Conservation (phyloP, 2,329 filamentous ascomycete genomes). For the Aureobasidium sp. region DNA sequence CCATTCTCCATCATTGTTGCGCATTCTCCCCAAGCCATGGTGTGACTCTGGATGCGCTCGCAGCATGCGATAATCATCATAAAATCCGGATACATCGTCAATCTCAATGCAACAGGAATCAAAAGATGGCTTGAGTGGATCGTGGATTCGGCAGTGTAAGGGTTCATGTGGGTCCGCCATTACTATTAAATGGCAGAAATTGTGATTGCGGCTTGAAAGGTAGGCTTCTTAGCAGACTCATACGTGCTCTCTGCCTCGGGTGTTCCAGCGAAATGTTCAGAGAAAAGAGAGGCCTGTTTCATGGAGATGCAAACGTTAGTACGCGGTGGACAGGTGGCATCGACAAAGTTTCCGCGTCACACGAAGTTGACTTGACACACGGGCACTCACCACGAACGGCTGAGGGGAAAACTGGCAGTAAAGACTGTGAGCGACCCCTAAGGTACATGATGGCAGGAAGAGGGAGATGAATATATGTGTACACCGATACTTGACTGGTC, state of each 20-base stretch:
- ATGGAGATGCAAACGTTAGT: not conserved
- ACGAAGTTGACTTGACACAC: conserved; percentile 5
- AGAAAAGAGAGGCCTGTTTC: not conserved
- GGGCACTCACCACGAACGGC: conserved; percentile 12
- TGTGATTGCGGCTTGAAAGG: not conserved
- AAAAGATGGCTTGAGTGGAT: conserved; percentile 7
- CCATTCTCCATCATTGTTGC: not conserved
- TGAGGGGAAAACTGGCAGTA: conserved; percentile 3
- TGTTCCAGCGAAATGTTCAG: not conserved
- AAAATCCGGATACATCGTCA: not conserved
- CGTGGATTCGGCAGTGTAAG: not conserved
- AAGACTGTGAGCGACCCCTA: not conserved
- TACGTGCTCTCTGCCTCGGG: not conserved
- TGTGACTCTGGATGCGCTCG: not conserved
- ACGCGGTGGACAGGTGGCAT: conserved; percentile 10
- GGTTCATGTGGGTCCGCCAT: conserved; percentile 11
- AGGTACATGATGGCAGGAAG: not conserved
- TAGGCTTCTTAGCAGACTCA: conserved; percentile 13
- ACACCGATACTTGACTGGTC: conserved; percentile 10
- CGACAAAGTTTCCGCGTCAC: conserved; percentile 12
- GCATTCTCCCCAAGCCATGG: not conserved
- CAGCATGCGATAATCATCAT: not conserved
- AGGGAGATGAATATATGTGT: conserved; percentile 4
- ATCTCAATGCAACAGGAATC: conserved; percentile 1
- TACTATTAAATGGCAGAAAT: not conserved